Percentiles rank a stretch among this genome's conserved stretches.
Evolutionary conservation across 2,329 filamentous ascomycete genomes (phyloP).

Genomic region (Fusarium nanum): DNA sequence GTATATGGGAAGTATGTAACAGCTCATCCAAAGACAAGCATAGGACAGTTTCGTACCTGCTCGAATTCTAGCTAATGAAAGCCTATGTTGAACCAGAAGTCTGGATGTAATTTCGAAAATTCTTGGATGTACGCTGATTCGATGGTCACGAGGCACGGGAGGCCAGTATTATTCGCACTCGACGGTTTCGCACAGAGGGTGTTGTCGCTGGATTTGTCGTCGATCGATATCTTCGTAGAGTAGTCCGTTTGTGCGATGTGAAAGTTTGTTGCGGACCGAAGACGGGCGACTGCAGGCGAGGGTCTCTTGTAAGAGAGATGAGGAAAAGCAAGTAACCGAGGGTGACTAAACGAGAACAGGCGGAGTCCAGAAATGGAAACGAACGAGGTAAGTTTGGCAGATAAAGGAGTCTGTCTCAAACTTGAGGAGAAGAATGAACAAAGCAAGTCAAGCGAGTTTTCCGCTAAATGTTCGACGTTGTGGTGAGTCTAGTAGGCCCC

Average conservation of each 20-base stretch:
- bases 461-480: conserved; percentile 21
- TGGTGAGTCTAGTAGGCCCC: conserved; percentile 25
- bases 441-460: conserved; percentile 37
- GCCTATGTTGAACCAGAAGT: conserved; percentile 5
- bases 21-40: not conserved
- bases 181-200: conserved; percentile 9
- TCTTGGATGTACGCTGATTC: not conserved
- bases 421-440: conserved; percentile 37
- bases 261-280: conserved; percentile 43
- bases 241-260: conserved; percentile 34
- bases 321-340: conserved; percentile 31
- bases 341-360: conserved; percentile 25
- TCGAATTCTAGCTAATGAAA: conserved; percentile 10
- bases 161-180: conserved; percentile 23
- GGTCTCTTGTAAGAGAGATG: conserved; percentile 28
- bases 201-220: conserved; percentile 21
- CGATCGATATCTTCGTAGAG: conserved; percentile 26
- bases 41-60: conserved; percentile 35
- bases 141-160: conserved; percentile 17
- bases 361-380: conserved; percentile 36
- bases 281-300: conserved; percentile 43
- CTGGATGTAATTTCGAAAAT: conserved; percentile 16
- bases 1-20: not conserved
- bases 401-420: conserved; percentile 46
- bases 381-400: conserved; percentile 35